phyloP scores from a whole-genome alignment of 345 rosid genomes.

The Psidium guajava region DNA sequence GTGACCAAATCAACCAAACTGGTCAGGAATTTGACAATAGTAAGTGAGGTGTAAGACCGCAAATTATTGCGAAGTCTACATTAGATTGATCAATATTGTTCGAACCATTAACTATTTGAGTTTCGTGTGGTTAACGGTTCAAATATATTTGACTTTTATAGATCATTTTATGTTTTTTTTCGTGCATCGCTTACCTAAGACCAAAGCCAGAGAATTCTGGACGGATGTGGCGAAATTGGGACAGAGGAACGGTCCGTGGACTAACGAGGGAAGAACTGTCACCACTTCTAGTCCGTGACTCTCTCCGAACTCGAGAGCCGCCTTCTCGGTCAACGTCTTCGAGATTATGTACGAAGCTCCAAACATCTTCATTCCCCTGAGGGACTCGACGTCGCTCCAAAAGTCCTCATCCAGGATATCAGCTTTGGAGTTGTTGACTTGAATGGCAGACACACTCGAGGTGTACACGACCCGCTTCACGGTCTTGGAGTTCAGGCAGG shows the following conservation, averaged over 20 bases:
- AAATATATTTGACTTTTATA: background rate
- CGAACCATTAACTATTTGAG: background rate
- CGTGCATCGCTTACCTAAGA: conserved; percentile 6
- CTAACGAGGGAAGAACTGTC: conserved; percentile 8
- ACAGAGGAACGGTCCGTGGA: conserved; percentile 29
- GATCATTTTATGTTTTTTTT: background rate
- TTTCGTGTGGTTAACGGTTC: background rate
- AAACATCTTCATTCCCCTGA: background rate
- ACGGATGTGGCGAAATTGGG: conserved; percentile 13
- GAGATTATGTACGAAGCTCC: conserved; percentile 3
- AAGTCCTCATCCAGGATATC: conserved; percentile 16
- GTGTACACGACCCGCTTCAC: conserved; percentile 54
- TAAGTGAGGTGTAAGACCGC: background rate
- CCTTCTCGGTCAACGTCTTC: conserved; percentile 19
- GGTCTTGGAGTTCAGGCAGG: conserved; percentile 36
- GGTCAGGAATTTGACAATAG: background rate
- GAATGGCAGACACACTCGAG: conserved; percentile 22
- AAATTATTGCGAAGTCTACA: background rate
- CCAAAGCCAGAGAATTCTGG: conserved; percentile 1
- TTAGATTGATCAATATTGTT: background rate
- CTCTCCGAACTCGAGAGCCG: conserved; percentile 15
- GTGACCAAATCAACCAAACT: background rate
- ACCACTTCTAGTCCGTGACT: conserved; percentile 22
- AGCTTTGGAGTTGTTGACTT: background rate
- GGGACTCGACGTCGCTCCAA: conserved; percentile 18